Evolutionary conservation across 1,139 yeast species (phyloP).

Genomic region (Magnusiomyces paraingens): DNA sequence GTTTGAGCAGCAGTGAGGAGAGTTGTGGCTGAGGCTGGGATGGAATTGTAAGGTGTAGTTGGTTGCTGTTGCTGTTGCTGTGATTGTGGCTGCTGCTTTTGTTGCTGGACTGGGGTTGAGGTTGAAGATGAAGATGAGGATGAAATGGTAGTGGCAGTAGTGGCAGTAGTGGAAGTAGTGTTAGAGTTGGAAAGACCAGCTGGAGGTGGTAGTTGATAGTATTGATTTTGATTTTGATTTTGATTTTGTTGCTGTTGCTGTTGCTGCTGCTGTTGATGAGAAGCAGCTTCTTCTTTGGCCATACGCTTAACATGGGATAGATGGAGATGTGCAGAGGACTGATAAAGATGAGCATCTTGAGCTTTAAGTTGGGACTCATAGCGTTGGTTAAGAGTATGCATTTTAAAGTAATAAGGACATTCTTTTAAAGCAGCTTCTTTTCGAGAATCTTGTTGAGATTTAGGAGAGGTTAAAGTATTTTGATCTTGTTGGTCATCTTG

Average conservation of each 20-base stretch:
- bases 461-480: not conserved
- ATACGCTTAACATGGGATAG: too few species aligned
- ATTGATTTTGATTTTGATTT: not conserved
- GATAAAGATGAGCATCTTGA: conserved; percentile 5
- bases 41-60: not conserved
- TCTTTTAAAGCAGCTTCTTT: conserved; percentile 6
- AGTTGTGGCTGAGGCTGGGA: conserved; percentile 4
- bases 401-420: conserved; percentile 6
- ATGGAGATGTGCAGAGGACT: not conserved
- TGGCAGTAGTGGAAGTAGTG: not conserved
- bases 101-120: not conserved
- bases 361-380: conserved; percentile 4
- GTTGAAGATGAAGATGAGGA: not conserved
- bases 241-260: conserved; percentile 4
- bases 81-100: too few species aligned
- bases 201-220: not conserved
- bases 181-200: not conserved
- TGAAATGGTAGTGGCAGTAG: not conserved
- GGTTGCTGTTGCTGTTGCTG: too few species aligned
- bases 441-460: not conserved
- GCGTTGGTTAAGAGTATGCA: conserved; percentile 1
- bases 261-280: conserved; percentile 4
- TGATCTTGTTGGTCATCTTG: too few species aligned
- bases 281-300: too few species aligned
- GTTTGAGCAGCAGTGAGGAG: conserved; percentile 4